A percentile compares a stretch with the other conserved stretches of the same genome.
Evolutionary conservation across 2,329 filamentous ascomycete species (phyloP).

Genomic region (Paracamarosporium sp.): DNA sequence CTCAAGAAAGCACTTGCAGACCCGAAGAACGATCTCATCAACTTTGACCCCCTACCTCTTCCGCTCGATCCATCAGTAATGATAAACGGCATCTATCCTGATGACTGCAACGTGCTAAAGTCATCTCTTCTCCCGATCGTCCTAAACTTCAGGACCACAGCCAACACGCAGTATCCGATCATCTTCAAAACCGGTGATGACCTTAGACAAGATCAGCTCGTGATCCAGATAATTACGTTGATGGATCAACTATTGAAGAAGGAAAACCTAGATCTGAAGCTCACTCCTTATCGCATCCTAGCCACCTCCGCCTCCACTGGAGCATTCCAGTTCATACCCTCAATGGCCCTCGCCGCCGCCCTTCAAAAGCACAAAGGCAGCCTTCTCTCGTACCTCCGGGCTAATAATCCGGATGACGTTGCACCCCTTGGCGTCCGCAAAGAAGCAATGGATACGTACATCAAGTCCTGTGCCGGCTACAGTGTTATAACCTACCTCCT

Average conservation of each 20-base stretch:
- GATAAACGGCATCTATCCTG: constrained; percentile 79
- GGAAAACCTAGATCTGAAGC: constrained; percentile 92
- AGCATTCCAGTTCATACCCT: constrained; percentile 91
- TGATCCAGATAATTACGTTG: constrained; percentile 95
- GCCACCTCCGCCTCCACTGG: constrained; percentile 90
- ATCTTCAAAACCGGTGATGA: constrained; percentile 99
- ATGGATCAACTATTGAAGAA: constrained; percentile 97
- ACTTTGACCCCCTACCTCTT: constrained; percentile 84
- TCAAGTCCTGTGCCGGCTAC: constrained; percentile 95
- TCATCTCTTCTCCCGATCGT: constrained; percentile 92
- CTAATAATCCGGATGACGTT: constrained; percentile 85
- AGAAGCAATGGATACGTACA: constrained; percentile 92
- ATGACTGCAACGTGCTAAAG: constrained; percentile 92
- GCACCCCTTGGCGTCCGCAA: constrained; percentile 87
- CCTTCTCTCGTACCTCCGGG: constrained; percentile 81
- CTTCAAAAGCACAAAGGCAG: constrained; percentile 81
- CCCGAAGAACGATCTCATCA: constrained; percentile 84
- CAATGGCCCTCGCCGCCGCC: constrained; percentile 82
- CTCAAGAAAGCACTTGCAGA: constrained; percentile 86
- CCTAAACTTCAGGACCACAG: constrained; percentile 83
- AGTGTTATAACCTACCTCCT: constrained; percentile 98
- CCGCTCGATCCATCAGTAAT: constrained; percentile 85
- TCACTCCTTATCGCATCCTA: constrained; percentile 95
- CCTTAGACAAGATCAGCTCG: constrained; percentile 92
- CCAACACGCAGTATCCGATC: constrained; percentile 82